Evolutionary conservation across 1,284 basidiomycete species (phyloP), one percentile per base, ranked within the genome.

Genomic region (Ustilago esculenta): DNA sequence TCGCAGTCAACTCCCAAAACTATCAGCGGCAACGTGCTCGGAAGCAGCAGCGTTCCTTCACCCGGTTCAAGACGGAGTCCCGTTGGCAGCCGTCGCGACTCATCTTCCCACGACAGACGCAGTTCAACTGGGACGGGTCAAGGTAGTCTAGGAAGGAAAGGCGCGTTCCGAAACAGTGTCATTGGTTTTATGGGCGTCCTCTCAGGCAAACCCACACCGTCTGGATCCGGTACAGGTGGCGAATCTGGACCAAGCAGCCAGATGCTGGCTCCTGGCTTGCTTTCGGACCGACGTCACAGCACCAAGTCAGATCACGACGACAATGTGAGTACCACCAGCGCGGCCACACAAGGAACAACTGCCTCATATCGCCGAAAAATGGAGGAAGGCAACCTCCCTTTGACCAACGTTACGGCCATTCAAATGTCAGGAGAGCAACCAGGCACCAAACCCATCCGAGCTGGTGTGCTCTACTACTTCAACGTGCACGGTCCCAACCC

Each of bases 391-490:
- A 53, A 67, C 17, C 47, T 73, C 24, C 71, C 59, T 8, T 27
- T 64, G 15, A 65, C 60, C 45, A 67, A 44, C 33, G 27, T 29
- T 15, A 59, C 56, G 3, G 66, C 72, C 23, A 58, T 73, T 17
- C 47, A 58, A 30, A 56, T 76, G 52, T 47, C 53, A 1, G 63
- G 59, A 20, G 56, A 64, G 35, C 57, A 47, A 14, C 50, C 54
- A 0, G 47, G 58, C 21, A 56, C 59, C 21, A 40, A 50, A 39
- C 75, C 75, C 0, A 20, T 76, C 21, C 69, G 70, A 8, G 57
- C 59, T 5, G 75, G 75, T 8, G 58, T 59, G 36, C 52, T 77
- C 2, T 72, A 52, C 48, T 77, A 77, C 47, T 76, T 76, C 52
- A 74, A 77, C 51, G 75, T 77, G 11, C 75, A 77, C 49, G 46